Conservation (phyloP, 1,139 yeast species). For the Saccharomycopsis hybrid region DNA sequence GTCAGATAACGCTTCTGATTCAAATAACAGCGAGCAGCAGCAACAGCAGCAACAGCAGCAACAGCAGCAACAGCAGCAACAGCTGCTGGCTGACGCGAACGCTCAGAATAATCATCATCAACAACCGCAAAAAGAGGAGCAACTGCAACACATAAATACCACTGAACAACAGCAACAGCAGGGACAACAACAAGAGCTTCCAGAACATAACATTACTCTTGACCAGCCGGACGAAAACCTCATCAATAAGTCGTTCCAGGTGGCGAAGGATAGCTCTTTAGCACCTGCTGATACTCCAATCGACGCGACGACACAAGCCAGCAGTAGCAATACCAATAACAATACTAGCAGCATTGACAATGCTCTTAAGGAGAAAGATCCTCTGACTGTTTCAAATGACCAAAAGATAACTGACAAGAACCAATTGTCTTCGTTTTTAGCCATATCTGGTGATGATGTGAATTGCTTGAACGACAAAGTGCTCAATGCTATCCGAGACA, state of each 20-base stretch:
- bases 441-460: conserved; percentile 5
- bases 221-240: background rate
- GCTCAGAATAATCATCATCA: no score
- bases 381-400: background rate
- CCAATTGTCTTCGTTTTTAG: conserved; percentile 8
- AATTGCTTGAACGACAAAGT: conserved; percentile 1
- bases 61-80: no score
- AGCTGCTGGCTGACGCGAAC: no score
- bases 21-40: no score
- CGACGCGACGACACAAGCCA: no score
- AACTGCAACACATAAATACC: background rate
- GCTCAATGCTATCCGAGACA: conserved; percentile 30
- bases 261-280: conserved; percentile 1
- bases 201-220: background rate
- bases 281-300: background rate
- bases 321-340: no score
- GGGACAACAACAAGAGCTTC: background rate
- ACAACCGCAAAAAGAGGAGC: background rate
- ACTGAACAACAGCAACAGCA: background rate
- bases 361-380: background rate
- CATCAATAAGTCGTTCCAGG: background rate
- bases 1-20: background rate
- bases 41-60: no score
- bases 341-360: background rate
- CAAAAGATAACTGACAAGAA: background rate